Evolutionary conservation across 2,329 filamentous ascomycete species (phyloP), one percentile per base, ranked within the genome.

Genomic region (Diaporthe amygdali): DNA sequence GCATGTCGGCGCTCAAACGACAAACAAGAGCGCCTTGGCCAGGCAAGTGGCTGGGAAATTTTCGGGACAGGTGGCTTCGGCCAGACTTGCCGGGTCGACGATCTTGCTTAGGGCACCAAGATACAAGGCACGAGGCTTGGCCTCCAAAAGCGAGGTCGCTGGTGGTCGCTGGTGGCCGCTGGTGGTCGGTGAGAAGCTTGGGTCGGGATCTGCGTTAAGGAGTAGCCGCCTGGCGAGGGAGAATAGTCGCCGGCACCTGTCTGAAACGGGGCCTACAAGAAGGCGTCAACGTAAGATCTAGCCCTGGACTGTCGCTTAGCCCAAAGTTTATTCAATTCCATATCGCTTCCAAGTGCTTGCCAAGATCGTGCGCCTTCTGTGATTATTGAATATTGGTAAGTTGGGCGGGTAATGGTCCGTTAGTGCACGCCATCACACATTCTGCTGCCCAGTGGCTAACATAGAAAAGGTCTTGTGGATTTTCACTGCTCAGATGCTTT

Each of bases 401-500:
- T 46, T 47, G 20, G 12, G 8, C 14, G 14, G 17, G 41, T 49
- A 41, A 4, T 37, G 9, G 15, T 37, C 34, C 10, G 30, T 27
- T 3, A 49, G 14, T 1, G 37, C 8, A 20, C 2, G n/a, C 5
- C 7, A 22, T 64, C 44, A 37, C 56, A 20, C 9, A 6, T 0
- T 25, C 30, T 15, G 5, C 7, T 25, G 59, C 74, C 74, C 34
- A 71, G 69, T 68, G 66, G 51, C 30, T 67, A 63, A 69, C 47
- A 61, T 69, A 54, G 72, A 72, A 72, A 68, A 73, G 54, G 66
- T 63, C 39, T 68, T 54, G 59, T 71, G 51, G 44, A 68, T 71
- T 74, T 61, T 73, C 67, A 66, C 73, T 74, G 74, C 73, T 74
- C 73, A 63, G 55, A 59, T 61, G 56, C 44, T 71, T 74, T 76